phyloP scores from a whole-genome alignment of 306 rosid genomes.

The Gynostemma pentaphyllum region DNA sequence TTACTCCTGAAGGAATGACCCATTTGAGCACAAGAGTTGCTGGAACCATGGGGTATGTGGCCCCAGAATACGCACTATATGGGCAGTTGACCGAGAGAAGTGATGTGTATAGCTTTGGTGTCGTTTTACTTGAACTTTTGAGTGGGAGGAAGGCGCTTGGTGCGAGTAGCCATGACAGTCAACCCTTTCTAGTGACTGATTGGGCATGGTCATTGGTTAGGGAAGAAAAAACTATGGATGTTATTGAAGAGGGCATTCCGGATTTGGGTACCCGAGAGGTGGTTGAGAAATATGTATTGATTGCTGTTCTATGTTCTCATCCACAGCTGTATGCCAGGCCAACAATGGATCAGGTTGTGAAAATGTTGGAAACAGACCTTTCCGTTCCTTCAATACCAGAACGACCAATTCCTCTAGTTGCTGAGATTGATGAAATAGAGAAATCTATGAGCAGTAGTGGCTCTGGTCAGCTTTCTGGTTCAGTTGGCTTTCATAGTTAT shows the following conservation, averaged over 20 bases:
- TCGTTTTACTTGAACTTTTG: conserved; percentile 84
- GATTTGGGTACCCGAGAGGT: conserved; percentile 48
- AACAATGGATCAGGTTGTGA: conserved; percentile 92
- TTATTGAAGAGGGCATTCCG: conserved; percentile 63
- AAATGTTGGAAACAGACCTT: conserved; percentile 79
- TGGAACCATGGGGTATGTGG: conserved; percentile 94
- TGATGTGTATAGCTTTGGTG: conserved; percentile 84
- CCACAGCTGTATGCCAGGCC: conserved; percentile 94
- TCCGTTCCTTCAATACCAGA: conserved; percentile 66
- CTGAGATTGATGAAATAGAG: conserved; percentile 62
- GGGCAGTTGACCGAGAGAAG: conserved; percentile 91
- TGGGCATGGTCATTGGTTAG: conserved; percentile 89
- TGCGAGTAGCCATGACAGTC: conserved; percentile 24
- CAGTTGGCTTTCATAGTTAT: conserved; percentile 42
- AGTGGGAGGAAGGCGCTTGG: conserved; percentile 86
- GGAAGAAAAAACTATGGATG: conserved; percentile 54
- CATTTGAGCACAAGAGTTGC: conserved; percentile 96
- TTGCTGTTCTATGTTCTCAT: conserved; percentile 85
- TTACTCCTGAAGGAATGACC: conserved; percentile 82
- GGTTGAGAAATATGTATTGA: conserved; percentile 70
- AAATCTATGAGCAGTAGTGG: conserved; percentile 43
- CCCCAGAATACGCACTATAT: conserved; percentile 91
- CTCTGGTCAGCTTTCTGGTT: conserved; percentile 43
- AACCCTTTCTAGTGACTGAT: conserved; percentile 58
- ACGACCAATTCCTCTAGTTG: conserved; percentile 63